phyloP scores from a whole-genome alignment of 2,329 filamentous ascomycete species.

The Sarocladium kiliense region DNA sequence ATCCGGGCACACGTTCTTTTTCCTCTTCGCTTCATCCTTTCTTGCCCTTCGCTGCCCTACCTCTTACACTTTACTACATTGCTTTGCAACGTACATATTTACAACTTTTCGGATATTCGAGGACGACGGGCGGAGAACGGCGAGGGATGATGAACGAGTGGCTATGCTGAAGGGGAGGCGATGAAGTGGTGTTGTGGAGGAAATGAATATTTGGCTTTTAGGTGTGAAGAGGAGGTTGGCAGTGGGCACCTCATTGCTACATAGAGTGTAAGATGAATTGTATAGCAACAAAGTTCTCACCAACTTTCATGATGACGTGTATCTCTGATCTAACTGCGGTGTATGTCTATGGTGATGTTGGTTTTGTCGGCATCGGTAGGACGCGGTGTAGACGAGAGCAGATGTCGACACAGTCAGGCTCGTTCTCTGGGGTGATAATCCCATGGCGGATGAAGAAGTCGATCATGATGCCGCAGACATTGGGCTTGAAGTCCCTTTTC shows the following conservation, averaged over 20 bases:
- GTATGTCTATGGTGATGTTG: constrained; percentile 1
- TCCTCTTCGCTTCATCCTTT: neutral
- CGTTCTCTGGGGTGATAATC: constrained; percentile 66
- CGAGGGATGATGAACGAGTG: neutral
- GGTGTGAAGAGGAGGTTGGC: constrained; percentile 8
- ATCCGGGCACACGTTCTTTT: neutral
- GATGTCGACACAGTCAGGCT: constrained; percentile 69
- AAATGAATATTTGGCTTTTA: neutral
- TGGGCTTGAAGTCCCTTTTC: constrained; percentile 75
- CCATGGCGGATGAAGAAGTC: constrained; percentile 81
- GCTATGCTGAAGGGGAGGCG: neutral
- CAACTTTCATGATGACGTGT: neutral
- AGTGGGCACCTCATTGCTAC: constrained; percentile 9
- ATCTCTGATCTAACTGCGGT: neutral
- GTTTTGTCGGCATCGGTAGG: constrained; percentile 33
- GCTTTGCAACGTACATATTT: constrained; percentile 9
- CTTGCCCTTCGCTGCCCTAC: neutral
- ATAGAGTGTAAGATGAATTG: constrained; percentile 10
- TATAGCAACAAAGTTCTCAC: constrained; percentile 1
- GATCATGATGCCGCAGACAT: constrained; percentile 70
- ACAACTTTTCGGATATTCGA: neutral
- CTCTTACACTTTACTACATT: constrained; percentile 3
- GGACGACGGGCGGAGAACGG: neutral
- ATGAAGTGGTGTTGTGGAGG: neutral
- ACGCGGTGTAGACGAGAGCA: constrained; percentile 36